These are phyloP conservation scores for Orbilia blumenaviensis DNA, from an alignment of 2,329 filamentous ascomycete species.

Conservation along the genomic window DNA sequence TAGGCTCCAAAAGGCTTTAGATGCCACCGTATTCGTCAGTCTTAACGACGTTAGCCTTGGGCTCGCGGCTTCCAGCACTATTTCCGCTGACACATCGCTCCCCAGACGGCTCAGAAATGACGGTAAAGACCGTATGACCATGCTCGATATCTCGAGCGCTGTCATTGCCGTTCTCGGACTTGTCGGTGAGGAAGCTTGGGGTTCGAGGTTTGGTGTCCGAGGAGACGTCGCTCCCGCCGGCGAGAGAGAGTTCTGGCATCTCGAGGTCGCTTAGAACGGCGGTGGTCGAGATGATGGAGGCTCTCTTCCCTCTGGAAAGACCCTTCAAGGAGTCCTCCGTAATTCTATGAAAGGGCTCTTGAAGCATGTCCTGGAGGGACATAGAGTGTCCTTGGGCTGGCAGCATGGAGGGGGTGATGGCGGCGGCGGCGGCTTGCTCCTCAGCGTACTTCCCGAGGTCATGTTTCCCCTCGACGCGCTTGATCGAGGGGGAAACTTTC, in stretches of 20 bases:
- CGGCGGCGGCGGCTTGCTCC: neutral
- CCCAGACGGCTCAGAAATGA: neutral
- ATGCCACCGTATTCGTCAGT: no score
- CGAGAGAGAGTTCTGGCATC: neutral
- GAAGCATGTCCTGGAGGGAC: conserved; percentile 12
- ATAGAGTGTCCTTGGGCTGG: neutral
- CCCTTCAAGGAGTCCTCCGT: neutral
- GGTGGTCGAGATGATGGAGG: no score
- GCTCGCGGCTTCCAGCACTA: no score
- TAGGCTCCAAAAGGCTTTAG: no score
- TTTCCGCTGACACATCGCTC: neutral
- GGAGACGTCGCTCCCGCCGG: neutral
- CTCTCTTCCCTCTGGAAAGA: neutral
- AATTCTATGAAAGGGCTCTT: conserved; percentile 20
- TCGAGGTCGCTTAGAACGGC: no score
- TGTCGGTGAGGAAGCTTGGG: conserved; percentile 42
- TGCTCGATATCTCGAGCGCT: neutral
- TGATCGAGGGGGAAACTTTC: conserved; percentile 9
- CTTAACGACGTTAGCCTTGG: no score
- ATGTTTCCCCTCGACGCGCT: conserved; percentile 3
- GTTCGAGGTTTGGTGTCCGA: neutral
- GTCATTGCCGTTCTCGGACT: conserved; percentile 5
- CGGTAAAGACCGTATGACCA: neutral
- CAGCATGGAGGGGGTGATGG: neutral
- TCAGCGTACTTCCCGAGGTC: conserved; percentile 4